These are phyloP conservation scores for Coniella vitis DNA, from an alignment of 2,329 filamentous ascomycete species.

Conservation along the genomic window DNA sequence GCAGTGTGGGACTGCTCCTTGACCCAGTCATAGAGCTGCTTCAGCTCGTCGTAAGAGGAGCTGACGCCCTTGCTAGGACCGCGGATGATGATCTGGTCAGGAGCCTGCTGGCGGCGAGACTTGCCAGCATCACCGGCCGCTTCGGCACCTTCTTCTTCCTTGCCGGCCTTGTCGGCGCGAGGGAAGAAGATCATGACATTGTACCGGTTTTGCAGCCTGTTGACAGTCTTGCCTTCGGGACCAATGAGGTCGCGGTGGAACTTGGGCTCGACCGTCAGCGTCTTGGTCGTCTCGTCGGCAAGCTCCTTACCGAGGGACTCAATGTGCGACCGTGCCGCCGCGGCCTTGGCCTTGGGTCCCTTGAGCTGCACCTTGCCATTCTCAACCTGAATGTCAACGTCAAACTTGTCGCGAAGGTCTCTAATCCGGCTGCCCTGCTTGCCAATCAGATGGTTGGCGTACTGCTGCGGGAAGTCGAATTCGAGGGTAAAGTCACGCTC, in stretches of 20 bases:
- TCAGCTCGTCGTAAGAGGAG: constrained; percentile 83
- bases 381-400: constrained; percentile 77
- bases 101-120: constrained; percentile 62
- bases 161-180: constrained; percentile 51
- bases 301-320: constrained; percentile 70
- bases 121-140: constrained; percentile 61
- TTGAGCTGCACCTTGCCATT: constrained; percentile 94
- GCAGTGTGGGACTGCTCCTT: constrained; percentile 80
- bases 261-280: constrained; percentile 85
- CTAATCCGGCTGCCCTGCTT: constrained; percentile 61
- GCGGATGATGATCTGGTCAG: constrained; percentile 85
- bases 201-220: constrained; percentile 86
- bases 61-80: constrained; percentile 92
- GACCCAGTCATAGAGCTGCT: constrained; percentile 81
- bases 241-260: constrained; percentile 94
- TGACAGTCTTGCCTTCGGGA: constrained; percentile 78
- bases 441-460: constrained; percentile 75
- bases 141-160: constrained; percentile 69
- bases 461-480: constrained; percentile 94
- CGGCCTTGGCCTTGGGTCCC: constrained; percentile 90
- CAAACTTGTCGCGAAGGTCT: constrained; percentile 59
- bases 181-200: constrained; percentile 95
- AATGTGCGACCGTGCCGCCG: constrained; percentile 79
- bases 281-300: constrained; percentile 83
- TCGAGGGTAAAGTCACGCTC: constrained; percentile 80